Evolutionary conservation across 192 early-diverging fungal genomes (phyloP).

Genomic region (Martensiomyces pterosporus): DNA sequence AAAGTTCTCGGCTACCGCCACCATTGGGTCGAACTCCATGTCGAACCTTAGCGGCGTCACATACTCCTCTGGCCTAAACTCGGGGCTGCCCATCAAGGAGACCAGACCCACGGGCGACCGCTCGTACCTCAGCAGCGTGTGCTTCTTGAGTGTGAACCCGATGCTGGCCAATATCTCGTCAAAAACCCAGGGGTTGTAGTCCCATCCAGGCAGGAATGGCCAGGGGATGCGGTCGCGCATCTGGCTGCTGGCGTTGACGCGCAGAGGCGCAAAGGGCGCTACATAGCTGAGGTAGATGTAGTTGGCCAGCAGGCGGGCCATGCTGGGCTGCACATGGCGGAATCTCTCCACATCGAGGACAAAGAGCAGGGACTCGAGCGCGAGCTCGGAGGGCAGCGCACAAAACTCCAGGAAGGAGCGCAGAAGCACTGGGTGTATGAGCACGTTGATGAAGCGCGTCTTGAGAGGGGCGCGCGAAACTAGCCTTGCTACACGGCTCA

Average conservation of each 20-base stretch:
- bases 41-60: constrained; percentile 28
- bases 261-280: constrained; percentile 59
- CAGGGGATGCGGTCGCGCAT: constrained; percentile 68
- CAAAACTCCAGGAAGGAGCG: constrained; percentile 46
- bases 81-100: constrained; percentile 16
- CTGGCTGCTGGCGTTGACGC: constrained; percentile 68
- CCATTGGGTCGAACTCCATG: constrained; percentile 35
- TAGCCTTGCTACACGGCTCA: constrained; percentile 14
- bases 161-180: constrained; percentile 78
- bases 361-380: constrained; percentile 77
- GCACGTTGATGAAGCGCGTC: constrained; percentile 48
- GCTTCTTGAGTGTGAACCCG: constrained; percentile 70
- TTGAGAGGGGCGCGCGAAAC: constrained; percentile 39
- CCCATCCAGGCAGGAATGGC: constrained; percentile 57
- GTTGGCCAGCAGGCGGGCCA: constrained; percentile 53
- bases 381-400: constrained; percentile 59
- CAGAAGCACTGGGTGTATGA: constrained; percentile 23
- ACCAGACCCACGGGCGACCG: constrained; percentile 45
- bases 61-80: constrained; percentile 19
- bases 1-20: constrained; percentile 30
- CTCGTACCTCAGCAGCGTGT: constrained; percentile 71
- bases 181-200: constrained; percentile 64
- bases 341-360: constrained; percentile 83
- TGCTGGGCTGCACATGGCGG: constrained; percentile 48
- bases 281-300: constrained; percentile 81